Evolutionary conservation across 179 eudicot species (phyloP).

Genomic region (Amaranthus tricolor): DNA sequence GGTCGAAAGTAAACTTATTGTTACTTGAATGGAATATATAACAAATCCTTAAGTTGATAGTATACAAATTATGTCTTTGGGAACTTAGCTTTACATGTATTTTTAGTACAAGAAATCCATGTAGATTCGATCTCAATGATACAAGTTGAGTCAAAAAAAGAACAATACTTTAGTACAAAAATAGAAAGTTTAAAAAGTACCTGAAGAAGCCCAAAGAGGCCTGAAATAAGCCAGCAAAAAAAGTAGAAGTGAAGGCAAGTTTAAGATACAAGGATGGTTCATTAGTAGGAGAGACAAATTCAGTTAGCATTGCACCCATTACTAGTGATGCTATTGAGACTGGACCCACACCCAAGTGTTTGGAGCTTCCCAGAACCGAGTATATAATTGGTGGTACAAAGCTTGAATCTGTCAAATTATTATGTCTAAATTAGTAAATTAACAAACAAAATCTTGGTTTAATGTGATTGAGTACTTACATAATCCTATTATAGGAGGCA

Average conservation of each 20-base stretch:
- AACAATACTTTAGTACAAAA: not conserved
- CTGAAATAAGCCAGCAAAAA: slow-evolving; percentile 82
- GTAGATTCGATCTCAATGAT: slow-evolving; percentile 5
- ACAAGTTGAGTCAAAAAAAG: not conserved
- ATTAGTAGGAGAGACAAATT: slow-evolving; percentile 54
- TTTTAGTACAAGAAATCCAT: not conserved
- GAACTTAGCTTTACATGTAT: not conserved
- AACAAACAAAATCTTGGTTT: not conserved
- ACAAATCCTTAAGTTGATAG: too few species aligned
- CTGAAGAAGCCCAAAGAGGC: slow-evolving; percentile 77
- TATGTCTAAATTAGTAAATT: slow-evolving; percentile 3
- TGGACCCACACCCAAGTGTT: slow-evolving; percentile 86
- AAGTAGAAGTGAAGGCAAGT: slow-evolving; percentile 76
- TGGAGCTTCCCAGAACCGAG: slow-evolving; percentile 86
- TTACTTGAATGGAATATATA: too few species aligned
- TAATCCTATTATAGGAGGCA: slow-evolving; percentile 87
- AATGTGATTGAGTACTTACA: slow-evolving; percentile 45
- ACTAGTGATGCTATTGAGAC: slow-evolving; percentile 88
- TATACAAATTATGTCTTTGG: too few species aligned
- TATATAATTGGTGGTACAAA: slow-evolving; percentile 89
- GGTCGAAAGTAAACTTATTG: too few species aligned
- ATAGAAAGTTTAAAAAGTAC: slow-evolving; percentile 24
- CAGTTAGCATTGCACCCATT: slow-evolving; percentile 78
- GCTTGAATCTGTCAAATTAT: slow-evolving; percentile 61
- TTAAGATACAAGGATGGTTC: slow-evolving; percentile 69